Conservation (phyloP, 768 basidiomycete genomes). For the Leccinum longicurvipes region DNA sequence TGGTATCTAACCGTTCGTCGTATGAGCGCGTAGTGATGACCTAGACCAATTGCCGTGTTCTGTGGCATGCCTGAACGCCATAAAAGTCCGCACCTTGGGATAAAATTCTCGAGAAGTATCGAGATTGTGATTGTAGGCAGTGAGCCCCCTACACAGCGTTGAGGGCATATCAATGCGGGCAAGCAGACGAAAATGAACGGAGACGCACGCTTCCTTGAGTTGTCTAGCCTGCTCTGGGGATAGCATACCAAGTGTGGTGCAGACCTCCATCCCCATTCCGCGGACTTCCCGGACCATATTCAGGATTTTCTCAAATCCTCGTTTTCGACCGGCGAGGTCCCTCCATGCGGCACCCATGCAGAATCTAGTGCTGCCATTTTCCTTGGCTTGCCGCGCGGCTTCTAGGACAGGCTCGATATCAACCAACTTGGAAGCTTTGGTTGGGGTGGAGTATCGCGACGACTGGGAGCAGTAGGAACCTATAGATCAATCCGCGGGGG, state of each 20-base stretch:
- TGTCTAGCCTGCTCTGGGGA: conserved; percentile 87
- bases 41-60: conserved; percentile 36
- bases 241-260: conserved; percentile 97
- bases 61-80: not conserved
- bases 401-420: conserved; percentile 90
- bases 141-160: conserved; percentile 62
- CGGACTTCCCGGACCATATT: conserved; percentile 89
- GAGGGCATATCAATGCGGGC: not conserved
- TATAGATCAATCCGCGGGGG: conserved; percentile 27
- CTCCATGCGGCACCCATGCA: conserved; percentile 99
- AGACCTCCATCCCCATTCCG: conserved; percentile 98
- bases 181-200: not conserved
- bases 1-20: conserved; percentile 89
- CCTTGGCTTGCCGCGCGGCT: conserved; percentile 92
- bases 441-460: conserved; percentile 85
- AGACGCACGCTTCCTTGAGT: conserved; percentile 85
- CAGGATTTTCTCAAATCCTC: conserved; percentile 90
- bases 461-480: conserved; percentile 99
- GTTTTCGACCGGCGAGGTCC: conserved; percentile 87
- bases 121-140: conserved; percentile 98
- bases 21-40: conserved; percentile 95
- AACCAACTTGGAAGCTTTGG: conserved; percentile 82
- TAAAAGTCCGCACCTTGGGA: conserved; percentile 59
- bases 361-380: conserved; percentile 94
- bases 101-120: conserved; percentile 98